Evolutionary conservation across 202 grass and related monocot species (phyloP).

Genomic region (Zizania palustris): DNA sequence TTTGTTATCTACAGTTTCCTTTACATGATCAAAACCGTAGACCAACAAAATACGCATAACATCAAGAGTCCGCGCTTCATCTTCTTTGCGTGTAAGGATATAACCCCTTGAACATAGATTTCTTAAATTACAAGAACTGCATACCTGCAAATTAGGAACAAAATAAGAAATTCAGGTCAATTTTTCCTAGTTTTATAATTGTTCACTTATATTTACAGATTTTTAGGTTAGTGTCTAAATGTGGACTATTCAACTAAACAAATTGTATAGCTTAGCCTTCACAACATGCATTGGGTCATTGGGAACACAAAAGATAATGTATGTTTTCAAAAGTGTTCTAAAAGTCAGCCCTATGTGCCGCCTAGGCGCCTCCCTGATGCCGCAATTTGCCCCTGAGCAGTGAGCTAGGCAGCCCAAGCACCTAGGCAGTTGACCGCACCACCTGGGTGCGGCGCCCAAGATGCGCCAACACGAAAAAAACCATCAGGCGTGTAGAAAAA

Average conservation of each 20-base stretch:
- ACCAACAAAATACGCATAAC: constrained; percentile 80
- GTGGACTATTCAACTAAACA: not conserved
- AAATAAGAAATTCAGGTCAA: constrained; percentile 33
- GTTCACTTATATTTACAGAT: not conserved
- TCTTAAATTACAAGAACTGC: constrained; percentile 84
- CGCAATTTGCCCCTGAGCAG: no score
- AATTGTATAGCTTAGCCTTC: constrained; percentile 6
- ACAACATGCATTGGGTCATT: not conserved
- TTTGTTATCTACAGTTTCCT: constrained; percentile 85
- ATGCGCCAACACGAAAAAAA: no score
- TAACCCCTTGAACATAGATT: constrained; percentile 76
- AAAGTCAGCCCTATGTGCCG: no score
- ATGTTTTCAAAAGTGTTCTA: no score
- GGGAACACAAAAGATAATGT: not conserved
- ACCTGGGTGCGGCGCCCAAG: no score
- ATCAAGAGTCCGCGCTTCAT: constrained; percentile 92
- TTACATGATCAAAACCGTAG: constrained; percentile 85
- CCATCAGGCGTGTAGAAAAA: no score
- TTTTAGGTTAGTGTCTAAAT: not conserved
- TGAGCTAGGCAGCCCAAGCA: no score
- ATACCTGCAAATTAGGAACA: constrained; percentile 66
- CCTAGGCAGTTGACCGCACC: no score
- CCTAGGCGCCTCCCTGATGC: no score
- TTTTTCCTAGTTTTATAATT: constrained; percentile 7
- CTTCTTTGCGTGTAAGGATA: constrained; percentile 94